Evolutionary conservation across 345 rosid species (phyloP).

Genomic region (Pugionium cornutum): DNA sequence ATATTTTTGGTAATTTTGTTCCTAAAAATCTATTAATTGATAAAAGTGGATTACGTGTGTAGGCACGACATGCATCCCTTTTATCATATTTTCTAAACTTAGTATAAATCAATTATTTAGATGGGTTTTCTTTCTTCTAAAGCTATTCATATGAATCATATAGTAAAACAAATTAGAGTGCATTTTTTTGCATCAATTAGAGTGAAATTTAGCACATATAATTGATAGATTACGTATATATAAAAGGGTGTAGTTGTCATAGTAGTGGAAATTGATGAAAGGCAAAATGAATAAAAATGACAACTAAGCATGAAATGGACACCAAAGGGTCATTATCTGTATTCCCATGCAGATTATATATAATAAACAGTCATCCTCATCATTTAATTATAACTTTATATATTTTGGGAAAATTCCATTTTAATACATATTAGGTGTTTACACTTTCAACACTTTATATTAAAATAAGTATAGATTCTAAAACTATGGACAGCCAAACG

Average conservation of each 20-base stretch:
- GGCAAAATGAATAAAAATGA: constrained; percentile 31
- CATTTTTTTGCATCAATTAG: too few relatives aligned
- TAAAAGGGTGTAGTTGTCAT: constrained; percentile 24
- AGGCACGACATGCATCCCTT: too few relatives aligned
- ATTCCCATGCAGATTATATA: constrained; percentile 36
- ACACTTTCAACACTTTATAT: constrained; percentile 37
- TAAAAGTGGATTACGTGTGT: too few relatives aligned
- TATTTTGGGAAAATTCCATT: constrained; percentile 16
- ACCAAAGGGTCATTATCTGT: constrained; percentile 30
- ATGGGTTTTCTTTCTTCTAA: too few relatives aligned
- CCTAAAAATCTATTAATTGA: too few relatives aligned
- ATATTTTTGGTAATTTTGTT: too few relatives aligned
- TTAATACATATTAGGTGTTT: constrained; percentile 27
- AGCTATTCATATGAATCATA: too few relatives aligned
- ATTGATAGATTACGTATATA: constrained; percentile 1
- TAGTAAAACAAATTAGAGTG: too few relatives aligned
- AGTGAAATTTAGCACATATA: not conserved
- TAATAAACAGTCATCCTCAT: constrained; percentile 25
- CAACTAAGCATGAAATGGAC: constrained; percentile 43
- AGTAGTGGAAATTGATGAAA: not conserved
- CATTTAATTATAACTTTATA: constrained; percentile 10
- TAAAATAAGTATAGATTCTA: constrained; percentile 36
- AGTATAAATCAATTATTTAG: too few relatives aligned
- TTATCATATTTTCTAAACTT: too few relatives aligned
- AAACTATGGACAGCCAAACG: constrained; percentile 35